Evolutionary conservation across 176 grass and related monocot species (phyloP).

Genomic region (Hyparrhenia diplandra): DNA sequence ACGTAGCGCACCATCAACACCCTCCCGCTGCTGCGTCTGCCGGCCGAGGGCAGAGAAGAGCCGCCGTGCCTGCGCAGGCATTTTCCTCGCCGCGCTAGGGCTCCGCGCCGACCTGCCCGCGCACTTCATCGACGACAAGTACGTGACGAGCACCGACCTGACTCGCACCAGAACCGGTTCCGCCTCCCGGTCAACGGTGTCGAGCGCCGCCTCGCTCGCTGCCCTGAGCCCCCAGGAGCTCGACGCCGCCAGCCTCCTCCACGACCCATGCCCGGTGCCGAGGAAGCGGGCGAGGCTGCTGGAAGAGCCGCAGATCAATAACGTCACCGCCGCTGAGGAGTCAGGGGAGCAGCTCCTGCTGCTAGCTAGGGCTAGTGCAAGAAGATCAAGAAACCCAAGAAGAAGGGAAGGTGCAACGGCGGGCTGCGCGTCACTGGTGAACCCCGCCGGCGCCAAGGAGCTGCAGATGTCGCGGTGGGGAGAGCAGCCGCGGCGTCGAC

Average conservation of each 20-base stretch:
- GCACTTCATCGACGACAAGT: constrained; percentile 19
- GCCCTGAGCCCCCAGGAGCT: not conserved
- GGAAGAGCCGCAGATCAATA: too few relatives aligned
- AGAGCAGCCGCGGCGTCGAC: not conserved
- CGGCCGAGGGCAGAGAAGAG: not conserved
- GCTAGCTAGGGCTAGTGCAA: too few relatives aligned
- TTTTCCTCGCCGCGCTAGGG: not conserved
- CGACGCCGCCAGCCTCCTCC: not conserved
- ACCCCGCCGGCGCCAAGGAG: not conserved
- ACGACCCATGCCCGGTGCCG: not conserved
- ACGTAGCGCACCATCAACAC: too few relatives aligned
- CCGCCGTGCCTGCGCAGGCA: constrained; percentile 22
- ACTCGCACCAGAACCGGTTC: constrained; percentile 35
- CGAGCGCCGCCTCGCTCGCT: not conserved
- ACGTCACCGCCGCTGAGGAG: too few relatives aligned
- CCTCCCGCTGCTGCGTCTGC: too few relatives aligned
- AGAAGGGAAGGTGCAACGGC: constrained; percentile 13
- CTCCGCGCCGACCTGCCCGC: constrained; percentile 1
- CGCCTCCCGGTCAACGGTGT: constrained; percentile 4
- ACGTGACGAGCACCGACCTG: constrained; percentile 2
- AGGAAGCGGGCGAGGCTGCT: not conserved
- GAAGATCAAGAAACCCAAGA: constrained; percentile 10
- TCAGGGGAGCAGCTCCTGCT: too few relatives aligned
- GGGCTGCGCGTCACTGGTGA: constrained; percentile 12
- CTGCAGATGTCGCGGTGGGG: constrained; percentile 21